A percentile compares a stretch with the other conserved stretches of the same genome.
phyloP scores from a whole-genome alignment of 441 rosid genomes.

The Adansonia madagascariensis region DNA sequence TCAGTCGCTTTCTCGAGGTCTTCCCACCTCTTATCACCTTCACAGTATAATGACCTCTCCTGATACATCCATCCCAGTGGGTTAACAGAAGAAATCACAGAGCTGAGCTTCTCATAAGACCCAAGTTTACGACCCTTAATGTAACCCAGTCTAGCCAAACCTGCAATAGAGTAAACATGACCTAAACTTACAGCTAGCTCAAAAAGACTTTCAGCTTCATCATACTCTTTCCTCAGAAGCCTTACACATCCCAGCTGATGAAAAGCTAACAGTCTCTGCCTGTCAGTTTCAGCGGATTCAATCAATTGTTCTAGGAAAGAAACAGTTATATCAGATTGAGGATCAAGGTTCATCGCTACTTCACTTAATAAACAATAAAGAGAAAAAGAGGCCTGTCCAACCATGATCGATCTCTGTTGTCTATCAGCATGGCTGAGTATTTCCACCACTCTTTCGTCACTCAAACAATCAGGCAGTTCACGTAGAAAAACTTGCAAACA shows the following conservation, averaged over 20 bases:
- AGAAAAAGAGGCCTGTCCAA: constrained; percentile 74
- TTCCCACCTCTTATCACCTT: constrained; percentile 73
- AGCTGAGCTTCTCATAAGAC: constrained; percentile 82
- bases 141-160: constrained; percentile 76
- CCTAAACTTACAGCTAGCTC: constrained; percentile 72
- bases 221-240: constrained; percentile 83
- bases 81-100: constrained; percentile 64
- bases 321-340: constrained; percentile 64
- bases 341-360: constrained; percentile 79
- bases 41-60: constrained; percentile 88
- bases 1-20: constrained; percentile 86
- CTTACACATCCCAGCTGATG: constrained; percentile 91
- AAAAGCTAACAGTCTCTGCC: constrained; percentile 76
- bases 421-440: constrained; percentile 56
- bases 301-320: constrained; percentile 64
- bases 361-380: constrained; percentile 85
- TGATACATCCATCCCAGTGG: constrained; percentile 96
- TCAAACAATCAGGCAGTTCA: constrained; percentile 80
- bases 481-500: constrained; percentile 81
- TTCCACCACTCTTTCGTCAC: constrained; percentile 67
- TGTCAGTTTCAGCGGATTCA: constrained; percentile 71
- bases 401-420: constrained; percentile 69
- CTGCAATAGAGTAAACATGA: constrained; percentile 79
- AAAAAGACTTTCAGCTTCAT: constrained; percentile 73
- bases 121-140: constrained; percentile 63